Evolutionary conservation across 768 basidiomycete species (phyloP), one percentile per base, ranked within the genome.

Genomic region (Hortiboletus campestris): DNA sequence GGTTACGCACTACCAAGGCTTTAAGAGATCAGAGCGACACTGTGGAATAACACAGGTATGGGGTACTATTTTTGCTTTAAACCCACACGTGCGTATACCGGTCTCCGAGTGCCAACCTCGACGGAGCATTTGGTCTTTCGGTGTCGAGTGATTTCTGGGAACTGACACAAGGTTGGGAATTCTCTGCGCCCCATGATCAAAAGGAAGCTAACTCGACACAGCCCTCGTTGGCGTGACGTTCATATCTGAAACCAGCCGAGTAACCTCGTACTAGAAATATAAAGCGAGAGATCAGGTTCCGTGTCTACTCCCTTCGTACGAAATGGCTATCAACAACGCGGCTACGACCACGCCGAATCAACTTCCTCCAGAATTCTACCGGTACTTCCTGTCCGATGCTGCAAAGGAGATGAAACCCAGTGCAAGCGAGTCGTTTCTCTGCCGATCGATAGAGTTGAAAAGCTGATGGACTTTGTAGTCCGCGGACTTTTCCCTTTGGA

Each of bases 401-500:
- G 86, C 88, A 20, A 89, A 83, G 66, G 76, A 77, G 62, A 78
- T 83, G 45, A 81, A 79, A 65, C 84, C 85, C 8, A 85, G 81
- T 62, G 76, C 85, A 40, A 89, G 88, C 84, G 58, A 62, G 84
- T 49, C 31, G 0, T 36, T 49, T 25, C n/a, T 38, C 8, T 10
- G n/a, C 6, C 12, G 8, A 40, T 36, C 14, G 28, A 46, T 46
- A 25, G 1, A 19, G 31, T 25, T n/a, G 16, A 36, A 47, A 29
- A 12, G 7, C 43, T 48, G 20, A 62, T 20, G 22, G 20, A 45
- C 43, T 8, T 53, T 59, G 48, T 59, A 89, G 86, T 89, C 54
- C 78, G 85, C 58, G 70, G 84, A 14, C 78, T 96, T n/a, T 80
- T 84, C 54, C 91, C 86, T 0, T 78, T 94, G 28, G 96, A 98